Conservation (phyloP, 2,329 filamentous ascomycete genomes). For the Coniella lustricola region DNA sequence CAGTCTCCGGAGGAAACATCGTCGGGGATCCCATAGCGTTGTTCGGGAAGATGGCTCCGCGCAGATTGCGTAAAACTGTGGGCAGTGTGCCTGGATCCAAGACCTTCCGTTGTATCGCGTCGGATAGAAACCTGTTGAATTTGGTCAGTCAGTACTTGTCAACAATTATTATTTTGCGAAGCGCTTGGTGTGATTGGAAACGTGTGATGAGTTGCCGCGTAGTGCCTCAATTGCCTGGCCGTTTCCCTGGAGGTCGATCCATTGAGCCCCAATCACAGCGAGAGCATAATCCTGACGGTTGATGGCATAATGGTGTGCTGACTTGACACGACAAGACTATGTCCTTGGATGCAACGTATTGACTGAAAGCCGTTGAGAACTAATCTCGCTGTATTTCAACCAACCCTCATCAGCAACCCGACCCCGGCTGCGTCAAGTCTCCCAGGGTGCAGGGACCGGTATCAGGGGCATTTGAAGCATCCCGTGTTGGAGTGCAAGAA, state of each 20-base stretch:
- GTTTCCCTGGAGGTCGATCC: too few species aligned
- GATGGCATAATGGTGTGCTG: too few species aligned
- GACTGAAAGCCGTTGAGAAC: too few species aligned
- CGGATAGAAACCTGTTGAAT: slow-evolving; percentile 47
- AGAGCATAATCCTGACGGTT: too few species aligned
- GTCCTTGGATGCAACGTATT: too few species aligned
- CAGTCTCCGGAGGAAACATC: slow-evolving; percentile 51
- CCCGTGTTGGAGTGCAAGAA: background rate
- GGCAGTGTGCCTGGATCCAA: slow-evolving; percentile 60
- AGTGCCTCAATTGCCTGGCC: too few species aligned
- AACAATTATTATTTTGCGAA: background rate
- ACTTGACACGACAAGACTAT: too few species aligned
- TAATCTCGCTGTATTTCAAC: too few species aligned
- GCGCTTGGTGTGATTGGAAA: background rate
- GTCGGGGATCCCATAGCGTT: slow-evolving; percentile 64
- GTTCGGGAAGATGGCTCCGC: slow-evolving; percentile 78
- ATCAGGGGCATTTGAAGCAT: too few species aligned
- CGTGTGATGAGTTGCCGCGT: background rate
- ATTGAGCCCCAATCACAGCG: too few species aligned
- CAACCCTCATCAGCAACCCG: too few species aligned
- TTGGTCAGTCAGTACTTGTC: background rate
- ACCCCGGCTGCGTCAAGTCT: too few species aligned
- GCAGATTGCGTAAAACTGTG: slow-evolving; percentile 60
- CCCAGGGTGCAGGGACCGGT: background rate
- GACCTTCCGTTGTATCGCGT: slow-evolving; percentile 48